These are phyloP conservation scores for Cerioporus squamosus DNA, from an alignment of 1,284 basidiomycete genomes.

Conservation along the genomic window DNA sequence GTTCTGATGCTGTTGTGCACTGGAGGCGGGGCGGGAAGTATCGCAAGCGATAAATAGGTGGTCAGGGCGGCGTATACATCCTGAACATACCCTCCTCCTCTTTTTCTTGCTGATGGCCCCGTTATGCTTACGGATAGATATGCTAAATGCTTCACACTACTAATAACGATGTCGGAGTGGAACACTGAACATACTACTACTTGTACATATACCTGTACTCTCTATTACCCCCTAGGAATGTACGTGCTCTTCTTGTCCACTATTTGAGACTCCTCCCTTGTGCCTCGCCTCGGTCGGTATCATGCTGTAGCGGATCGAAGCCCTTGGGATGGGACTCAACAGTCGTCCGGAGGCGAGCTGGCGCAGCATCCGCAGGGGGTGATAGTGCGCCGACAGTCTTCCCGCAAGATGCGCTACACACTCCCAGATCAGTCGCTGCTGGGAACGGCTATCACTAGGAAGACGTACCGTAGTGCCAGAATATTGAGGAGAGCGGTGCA, in stretches of 20 bases:
- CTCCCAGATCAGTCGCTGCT: background rate
- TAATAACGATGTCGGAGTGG: no score
- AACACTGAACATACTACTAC: background rate
- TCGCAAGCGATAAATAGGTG: slow-evolving; percentile 13
- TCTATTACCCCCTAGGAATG: no score
- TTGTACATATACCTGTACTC: no score
- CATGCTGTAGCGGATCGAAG: slow-evolving; percentile 32
- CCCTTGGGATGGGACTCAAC: slow-evolving; percentile 28
- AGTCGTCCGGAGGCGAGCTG: slow-evolving; percentile 26
- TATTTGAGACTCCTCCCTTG: no score
- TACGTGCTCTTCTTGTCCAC: background rate
- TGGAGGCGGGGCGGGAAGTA: slow-evolving; percentile 25
- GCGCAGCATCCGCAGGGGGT: slow-evolving; percentile 29
- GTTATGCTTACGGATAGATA: background rate
- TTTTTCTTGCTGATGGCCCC: background rate
- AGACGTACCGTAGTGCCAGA: slow-evolving; percentile 30
- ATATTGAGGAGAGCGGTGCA: slow-evolving; percentile 28
- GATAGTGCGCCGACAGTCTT: slow-evolving; percentile 30
- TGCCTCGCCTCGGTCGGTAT: slow-evolving; percentile 11
- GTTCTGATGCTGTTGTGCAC: background rate
- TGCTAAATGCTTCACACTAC: background rate
- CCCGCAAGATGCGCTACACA: slow-evolving; percentile 25
- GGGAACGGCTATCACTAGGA: background rate
- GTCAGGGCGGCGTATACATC: no score
- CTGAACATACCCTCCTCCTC: no score